Conservation (phyloP, 306 rosid genomes). For the Quercus mongolica region DNA sequence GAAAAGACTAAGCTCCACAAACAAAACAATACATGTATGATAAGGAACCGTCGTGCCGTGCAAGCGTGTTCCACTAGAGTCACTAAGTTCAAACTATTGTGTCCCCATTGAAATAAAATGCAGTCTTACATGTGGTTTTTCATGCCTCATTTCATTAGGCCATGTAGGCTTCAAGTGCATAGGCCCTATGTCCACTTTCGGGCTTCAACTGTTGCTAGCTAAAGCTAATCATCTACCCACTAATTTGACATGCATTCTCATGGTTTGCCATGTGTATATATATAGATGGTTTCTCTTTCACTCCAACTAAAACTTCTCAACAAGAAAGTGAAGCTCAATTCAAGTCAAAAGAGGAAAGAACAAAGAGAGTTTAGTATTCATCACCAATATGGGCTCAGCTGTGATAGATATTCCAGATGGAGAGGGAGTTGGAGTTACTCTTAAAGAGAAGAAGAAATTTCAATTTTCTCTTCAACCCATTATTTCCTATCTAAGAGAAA, state of each 20-base stretch:
- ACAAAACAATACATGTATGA: not conserved
- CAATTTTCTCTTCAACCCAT: constrained; percentile 13
- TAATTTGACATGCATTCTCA: constrained; percentile 4
- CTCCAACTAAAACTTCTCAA: constrained; percentile 12
- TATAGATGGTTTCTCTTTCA: constrained; percentile 18
- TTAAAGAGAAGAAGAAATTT: constrained; percentile 13
- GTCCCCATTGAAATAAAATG: not conserved
- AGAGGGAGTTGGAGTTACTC: constrained; percentile 13
- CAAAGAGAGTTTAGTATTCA: constrained; percentile 1
- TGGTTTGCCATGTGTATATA: constrained; percentile 9
- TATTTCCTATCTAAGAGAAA: constrained; percentile 14
- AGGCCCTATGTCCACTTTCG: constrained; percentile 13
- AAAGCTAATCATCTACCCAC: constrained; percentile 7
- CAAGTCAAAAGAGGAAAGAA: not conserved
- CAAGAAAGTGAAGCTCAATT: not conserved
- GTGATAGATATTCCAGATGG: constrained; percentile 40
- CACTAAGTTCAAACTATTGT: constrained; percentile 16
- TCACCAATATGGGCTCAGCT: constrained; percentile 48
- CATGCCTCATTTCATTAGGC: not conserved
- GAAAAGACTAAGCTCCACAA: constrained; percentile 21
- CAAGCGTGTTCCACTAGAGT: constrained; percentile 65
- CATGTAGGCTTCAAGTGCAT: constrained; percentile 7
- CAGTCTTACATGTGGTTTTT: not conserved
- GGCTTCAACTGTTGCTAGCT: not conserved
- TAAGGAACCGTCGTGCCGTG: constrained; percentile 26